Evolutionary conservation across 2,329 filamentous ascomycete genomes (phyloP).

Genomic region (Ascomycota sp.): DNA sequence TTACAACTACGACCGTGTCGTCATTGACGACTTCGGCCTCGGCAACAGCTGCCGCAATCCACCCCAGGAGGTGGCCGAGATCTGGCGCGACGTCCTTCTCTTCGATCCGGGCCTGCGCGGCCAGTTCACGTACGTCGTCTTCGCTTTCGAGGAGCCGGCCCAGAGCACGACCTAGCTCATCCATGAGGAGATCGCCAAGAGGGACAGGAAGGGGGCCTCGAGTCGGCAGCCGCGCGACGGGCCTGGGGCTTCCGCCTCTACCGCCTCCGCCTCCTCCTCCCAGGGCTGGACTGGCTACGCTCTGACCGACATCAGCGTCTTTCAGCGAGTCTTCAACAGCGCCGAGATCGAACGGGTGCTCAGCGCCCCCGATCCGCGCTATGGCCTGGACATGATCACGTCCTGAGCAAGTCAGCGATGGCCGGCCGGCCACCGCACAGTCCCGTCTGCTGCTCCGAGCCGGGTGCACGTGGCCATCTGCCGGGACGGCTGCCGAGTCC

Average conservation of each 20-base stretch:
- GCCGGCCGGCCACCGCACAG: too few species aligned
- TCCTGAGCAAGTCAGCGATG: too few species aligned
- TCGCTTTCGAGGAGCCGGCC: conserved; percentile 38
- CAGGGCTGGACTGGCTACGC: conserved; percentile 10
- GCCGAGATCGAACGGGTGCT: conserved; percentile 28
- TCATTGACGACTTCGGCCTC: conserved; percentile 44
- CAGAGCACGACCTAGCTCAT: conserved; percentile 34
- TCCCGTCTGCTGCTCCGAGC: too few species aligned
- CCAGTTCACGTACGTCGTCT: conserved; percentile 39
- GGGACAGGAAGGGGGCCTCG: conserved; percentile 16
- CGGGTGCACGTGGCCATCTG: too few species aligned
- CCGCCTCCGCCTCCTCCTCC: conserved; percentile 7
- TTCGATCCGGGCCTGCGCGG: conserved; percentile 42
- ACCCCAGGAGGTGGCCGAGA: conserved; percentile 39
- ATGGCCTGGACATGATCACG: conserved; percentile 31
- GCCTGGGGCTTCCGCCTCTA: conserved; percentile 9
- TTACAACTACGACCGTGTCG: conserved; percentile 34
- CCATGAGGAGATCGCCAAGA: conserved; percentile 33
- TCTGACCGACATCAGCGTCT: conserved; percentile 29
- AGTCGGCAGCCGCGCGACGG: conserved; percentile 14
- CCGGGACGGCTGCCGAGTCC: too few species aligned
- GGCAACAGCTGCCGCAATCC: conserved; percentile 45
- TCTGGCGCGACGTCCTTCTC: conserved; percentile 45
- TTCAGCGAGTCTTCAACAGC: conserved; percentile 28
- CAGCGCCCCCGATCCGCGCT: conserved; percentile 31